These are phyloP conservation scores for Beauveria medogensis DNA, from an alignment of 2,329 filamentous ascomycete genomes.

Conservation along the genomic window DNA sequence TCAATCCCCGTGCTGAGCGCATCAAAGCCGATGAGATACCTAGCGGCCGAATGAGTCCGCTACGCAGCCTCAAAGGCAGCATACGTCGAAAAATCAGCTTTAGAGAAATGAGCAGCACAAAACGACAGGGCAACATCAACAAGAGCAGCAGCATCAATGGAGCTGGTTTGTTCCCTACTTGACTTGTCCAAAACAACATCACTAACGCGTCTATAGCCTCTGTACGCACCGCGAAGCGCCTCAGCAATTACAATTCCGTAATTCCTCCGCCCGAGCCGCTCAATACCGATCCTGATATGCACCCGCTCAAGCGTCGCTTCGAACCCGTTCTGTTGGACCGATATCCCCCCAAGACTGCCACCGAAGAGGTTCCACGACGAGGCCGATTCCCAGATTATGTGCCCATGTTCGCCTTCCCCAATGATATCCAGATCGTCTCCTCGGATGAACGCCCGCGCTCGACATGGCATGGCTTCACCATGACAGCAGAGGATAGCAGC, in stretches of 20 bases:
- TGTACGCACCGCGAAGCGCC: constrained; percentile 70
- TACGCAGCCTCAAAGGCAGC: constrained; percentile 66
- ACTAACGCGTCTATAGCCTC: constrained; percentile 39
- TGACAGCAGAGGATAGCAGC: constrained; percentile 88
- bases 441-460: constrained; percentile 87
- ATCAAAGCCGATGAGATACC: constrained; percentile 66
- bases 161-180: constrained; percentile 29
- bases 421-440: constrained; percentile 94
- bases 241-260: constrained; percentile 98
- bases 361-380: constrained; percentile 70
- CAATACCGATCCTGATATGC: constrained; percentile 84
- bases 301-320: constrained; percentile 86
- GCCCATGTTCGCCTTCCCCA: constrained; percentile 98
- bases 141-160: constrained; percentile 53
- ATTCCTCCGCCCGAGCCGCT: constrained; percentile 90
- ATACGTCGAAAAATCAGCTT: constrained; percentile 89
- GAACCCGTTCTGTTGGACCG: constrained; percentile 93
- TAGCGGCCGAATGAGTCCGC: constrained; percentile 45
- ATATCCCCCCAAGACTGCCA: constrained; percentile 77
- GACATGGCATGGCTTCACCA: constrained; percentile 98
- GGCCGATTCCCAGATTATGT: constrained; percentile 94
- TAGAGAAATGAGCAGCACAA: constrained; percentile 89
- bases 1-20: constrained; percentile 72
- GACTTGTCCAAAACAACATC: neutral
- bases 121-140: constrained; percentile 70